A percentile compares a stretch with the other conserved stretches of the same genome.
Conservation (phyloP, 192 early-diverging fungal genomes). For the Kickxella alabastrina region DNA sequence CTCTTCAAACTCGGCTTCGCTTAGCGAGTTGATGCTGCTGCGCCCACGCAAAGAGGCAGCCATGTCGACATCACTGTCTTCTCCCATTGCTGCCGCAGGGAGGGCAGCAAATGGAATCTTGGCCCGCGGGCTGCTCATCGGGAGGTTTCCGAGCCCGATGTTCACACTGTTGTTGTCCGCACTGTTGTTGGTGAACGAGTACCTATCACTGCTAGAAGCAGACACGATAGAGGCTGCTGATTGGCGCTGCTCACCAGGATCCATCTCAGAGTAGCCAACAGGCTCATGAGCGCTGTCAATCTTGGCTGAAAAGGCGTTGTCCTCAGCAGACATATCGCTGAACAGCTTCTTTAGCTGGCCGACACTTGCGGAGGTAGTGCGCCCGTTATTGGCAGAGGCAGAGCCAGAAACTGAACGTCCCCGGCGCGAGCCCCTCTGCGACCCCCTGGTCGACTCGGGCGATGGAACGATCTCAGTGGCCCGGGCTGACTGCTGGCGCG, state of each 20-base stretch:
- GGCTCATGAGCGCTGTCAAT: neutral
- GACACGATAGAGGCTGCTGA: constrained; percentile 6
- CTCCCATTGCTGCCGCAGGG: constrained; percentile 2
- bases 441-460: constrained; percentile 3
- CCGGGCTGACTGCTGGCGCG: constrained; percentile 10
- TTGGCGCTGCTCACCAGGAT: neutral
- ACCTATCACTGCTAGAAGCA: constrained; percentile 33
- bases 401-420: constrained; percentile 18
- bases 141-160: too few relatives aligned
- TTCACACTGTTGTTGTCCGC: neutral
- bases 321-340: constrained; percentile 5
- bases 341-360: constrained; percentile 51
- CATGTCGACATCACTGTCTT: constrained; percentile 2
- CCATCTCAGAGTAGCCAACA: neutral
- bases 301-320: neutral
- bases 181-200: too few relatives aligned
- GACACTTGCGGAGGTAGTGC: constrained; percentile 7
- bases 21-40: constrained; percentile 39
- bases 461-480: neutral
- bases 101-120: constrained; percentile 4
- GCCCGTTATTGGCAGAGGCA: neutral
- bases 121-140: too few relatives aligned
- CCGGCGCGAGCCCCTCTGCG: constrained; percentile 12
- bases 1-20: constrained; percentile 29
- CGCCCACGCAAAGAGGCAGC: constrained; percentile 6